Evolutionary conservation across 176 grass and related monocot species (phyloP), one percentile per base, ranked within the genome.

Genomic region (Musa schizocarpa): DNA sequence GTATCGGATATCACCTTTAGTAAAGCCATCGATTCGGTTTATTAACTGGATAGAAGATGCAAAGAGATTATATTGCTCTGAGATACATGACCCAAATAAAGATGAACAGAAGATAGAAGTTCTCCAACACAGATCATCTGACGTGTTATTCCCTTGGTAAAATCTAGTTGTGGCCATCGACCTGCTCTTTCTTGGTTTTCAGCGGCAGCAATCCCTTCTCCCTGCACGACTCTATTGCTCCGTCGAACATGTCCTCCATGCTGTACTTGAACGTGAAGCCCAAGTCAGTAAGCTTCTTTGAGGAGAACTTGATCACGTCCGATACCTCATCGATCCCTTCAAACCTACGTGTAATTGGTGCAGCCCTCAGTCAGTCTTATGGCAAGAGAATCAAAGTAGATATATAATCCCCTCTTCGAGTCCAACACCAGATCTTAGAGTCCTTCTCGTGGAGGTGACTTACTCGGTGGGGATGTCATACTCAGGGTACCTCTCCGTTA

Each of bases 221-320:
- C 10, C 20, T 4, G 57, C 57, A 62, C 9, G 57, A 17, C 13
- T 62, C 9, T 4, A 62, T 62, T 14, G 57, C 64, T 12, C 22
- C 80, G 27, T 86, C 73, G 34, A 77, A 89, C 25, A 89, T 57
- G 43, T 74, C 61, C 1, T 83, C 87, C 48, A 86, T 23, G 2
- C 13, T 83, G 83, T 74, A 83, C 73, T 65, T 76, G 74, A 81
- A 86, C 64, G 72, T 25, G 64, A 89, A 89, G 19, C 87, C 87
- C 22, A 82, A 53, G 1, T 68, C 14, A 3, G 61, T 8, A 21
- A 87, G 80, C 80, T 79, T 87, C 70, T 63, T 63, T 0, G 83
- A 89, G 9, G 87, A 82, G 21, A 76, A 53, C 1, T 16, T n/a
- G 0, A 73, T 70, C 0, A 26, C 29, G 11, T 73, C 72, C 43